A percentile compares a stretch with the other conserved stretches of the same genome.
Conservation (phyloP, 1,284 basidiomycete genomes). For the Pterulicium gracile region DNA sequence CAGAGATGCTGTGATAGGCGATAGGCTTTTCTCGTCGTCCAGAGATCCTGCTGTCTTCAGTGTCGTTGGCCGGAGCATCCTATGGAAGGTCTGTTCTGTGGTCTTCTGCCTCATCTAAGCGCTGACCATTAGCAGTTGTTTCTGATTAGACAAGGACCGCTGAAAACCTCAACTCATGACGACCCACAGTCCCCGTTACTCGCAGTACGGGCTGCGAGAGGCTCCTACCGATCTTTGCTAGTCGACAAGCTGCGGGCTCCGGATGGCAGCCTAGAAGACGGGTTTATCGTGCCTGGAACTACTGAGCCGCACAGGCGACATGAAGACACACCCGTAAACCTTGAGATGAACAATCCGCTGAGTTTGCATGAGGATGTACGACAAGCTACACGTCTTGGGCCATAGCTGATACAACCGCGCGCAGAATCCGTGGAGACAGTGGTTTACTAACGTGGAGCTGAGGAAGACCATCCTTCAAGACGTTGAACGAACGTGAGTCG, state of each 20-base stretch:
- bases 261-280: constrained; percentile 67
- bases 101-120: background rate
- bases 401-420: background rate
- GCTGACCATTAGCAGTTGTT: background rate
- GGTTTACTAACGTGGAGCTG: constrained; percentile 82
- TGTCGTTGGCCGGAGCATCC: constrained; percentile 32
- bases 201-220: constrained; percentile 34
- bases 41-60: constrained; percentile 12
- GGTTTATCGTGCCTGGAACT: constrained; percentile 43
- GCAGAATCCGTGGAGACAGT: constrained; percentile 87
- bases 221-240: constrained; percentile 39
- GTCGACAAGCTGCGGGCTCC: constrained; percentile 64
- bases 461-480: constrained; percentile 84
- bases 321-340: constrained; percentile 26
- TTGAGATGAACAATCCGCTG: constrained; percentile 77
- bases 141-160: background rate
- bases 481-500: constrained; percentile 83
- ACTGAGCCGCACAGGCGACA: constrained; percentile 25
- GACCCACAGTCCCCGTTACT: constrained; percentile 24
- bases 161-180: background rate
- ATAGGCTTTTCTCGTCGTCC: constrained; percentile 22
- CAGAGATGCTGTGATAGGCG: constrained; percentile 30
- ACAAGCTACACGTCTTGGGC: constrained; percentile 4
- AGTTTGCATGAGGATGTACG: constrained; percentile 72
- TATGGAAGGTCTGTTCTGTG: constrained; percentile 29